Base-by-base conservation (phyloP, 208 protist genomes). In the Wallacemonas sp. region DNA sequence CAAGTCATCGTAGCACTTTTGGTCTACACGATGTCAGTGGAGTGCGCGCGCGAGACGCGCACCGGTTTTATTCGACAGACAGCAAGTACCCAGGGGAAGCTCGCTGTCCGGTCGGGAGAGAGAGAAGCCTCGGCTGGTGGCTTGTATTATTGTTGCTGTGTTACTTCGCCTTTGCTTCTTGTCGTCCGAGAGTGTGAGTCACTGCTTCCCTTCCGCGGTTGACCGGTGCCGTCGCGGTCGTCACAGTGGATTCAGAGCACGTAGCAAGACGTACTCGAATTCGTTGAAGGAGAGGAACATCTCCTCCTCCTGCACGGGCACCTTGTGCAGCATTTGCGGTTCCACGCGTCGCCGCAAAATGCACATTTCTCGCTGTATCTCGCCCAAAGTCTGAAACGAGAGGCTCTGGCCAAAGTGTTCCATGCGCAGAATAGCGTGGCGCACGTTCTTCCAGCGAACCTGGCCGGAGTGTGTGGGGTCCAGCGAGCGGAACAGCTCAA, bases 401-500 rank as follows among this genome's bases (percentile, higher is more conserved):
- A 89, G 50, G 1, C 62, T 60, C 30, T 79, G 32, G 19, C 80
- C 76, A 41, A 71, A 92, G 39, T 63, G 62, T 41, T 89, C 83
- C 70, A 63, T 79, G 42, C 64, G 55, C 32, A 87, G 69, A 54
- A 89, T 74, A 0, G 87, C 33, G 36, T 88, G 75, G 29, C 86
- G 76, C 22, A 89, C 80, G 39, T 89, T 70, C 58, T 87, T 87
- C 83, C 86, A 92, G 21, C 53, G 68, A 12, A 89, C 76, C 15
- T 66, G 29, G n/a, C 86, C 83, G 2, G 65, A 63, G 32, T 93
- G 84, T 1, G 88, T 98, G 12, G 95, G 87, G 83, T 99, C 98
- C 33, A 99, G 97, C 12, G 93, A 97, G 32, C 96, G 94, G 81
- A 99, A 98, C 58, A 87, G 98, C 3, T 98, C 71, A 1, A 99